Evolutionary conservation across 805 yeast species (phyloP), one percentile per base, ranked within the genome.

Genomic region (Lipomyces chichibuensis): DNA sequence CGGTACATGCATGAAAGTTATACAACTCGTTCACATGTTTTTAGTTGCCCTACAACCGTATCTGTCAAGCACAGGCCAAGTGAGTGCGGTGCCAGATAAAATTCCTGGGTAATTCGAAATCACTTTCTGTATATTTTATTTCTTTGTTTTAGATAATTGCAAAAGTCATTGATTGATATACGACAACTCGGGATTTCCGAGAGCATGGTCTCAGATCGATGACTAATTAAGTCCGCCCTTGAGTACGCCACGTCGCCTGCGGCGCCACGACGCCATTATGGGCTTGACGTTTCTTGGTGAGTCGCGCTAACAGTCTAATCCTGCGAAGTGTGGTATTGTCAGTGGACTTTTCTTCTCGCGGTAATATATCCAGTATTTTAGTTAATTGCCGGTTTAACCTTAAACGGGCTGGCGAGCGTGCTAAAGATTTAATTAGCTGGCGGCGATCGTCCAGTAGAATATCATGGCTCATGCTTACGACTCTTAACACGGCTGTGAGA

Each of bases 1-100:
- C 75, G 67, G 70, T 74, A 81, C 79, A 77, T 79, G 80, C 83
- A 8, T 74, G 67, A 14, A 71, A 61, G 46, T 61, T 59, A 49
- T 70, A 70, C 51, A 70, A 60, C 33, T 62, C 72, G 35, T 55
- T 62, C 27, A 69, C 65, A 52, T 69, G 60, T 35, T 65, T 29
- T 5, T 0, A 5, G 6, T 29, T 29, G 55, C 55, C 32, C 33
- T 7, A 33, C n/a, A 49, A n/a, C 33, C 55, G 5, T 52, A 52
- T 52, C 55, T 52, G 20, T 25, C 55, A 9, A 52, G 55, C 3
- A 52, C 8, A 13, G 33, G 17, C 29, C 20, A 4, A 43, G 55
- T 52, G 25, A 52, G 55, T 52, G 33, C 32, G 55, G 55, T 23
- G 3, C 13, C 55, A 17, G 55, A 52, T 0, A 49, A 23, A 3